phyloP scores from a whole-genome alignment of 2,329 filamentous ascomycete species.

The Amylocarpus encephaloides region DNA sequence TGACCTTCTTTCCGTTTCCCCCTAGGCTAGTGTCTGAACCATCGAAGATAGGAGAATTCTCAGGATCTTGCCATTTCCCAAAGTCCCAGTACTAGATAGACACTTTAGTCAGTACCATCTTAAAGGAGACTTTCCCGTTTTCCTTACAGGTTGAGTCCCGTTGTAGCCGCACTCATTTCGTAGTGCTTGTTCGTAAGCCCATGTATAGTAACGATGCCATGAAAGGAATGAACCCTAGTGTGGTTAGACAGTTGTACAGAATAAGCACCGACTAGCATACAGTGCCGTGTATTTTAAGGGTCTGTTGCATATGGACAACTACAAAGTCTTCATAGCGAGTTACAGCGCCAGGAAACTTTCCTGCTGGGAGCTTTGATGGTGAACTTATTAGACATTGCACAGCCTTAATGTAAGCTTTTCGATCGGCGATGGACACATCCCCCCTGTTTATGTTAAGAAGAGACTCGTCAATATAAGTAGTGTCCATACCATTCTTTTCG shows the following conservation, averaged over 20 bases:
- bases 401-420: conserved; percentile 31
- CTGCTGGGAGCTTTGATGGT: conserved; percentile 28
- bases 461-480: neutral
- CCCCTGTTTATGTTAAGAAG: conserved; percentile 7
- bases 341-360: conserved; percentile 30
- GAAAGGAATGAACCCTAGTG: conserved; percentile 32
- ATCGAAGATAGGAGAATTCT: conserved; percentile 48
- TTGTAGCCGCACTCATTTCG: conserved; percentile 37
- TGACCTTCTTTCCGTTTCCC: conserved; percentile 38
- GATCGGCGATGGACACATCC: conserved; percentile 10
- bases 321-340: conserved; percentile 35
- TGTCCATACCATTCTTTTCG: conserved; percentile 17
- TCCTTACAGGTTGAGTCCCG: conserved; percentile 35
- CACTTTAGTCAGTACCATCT: conserved; percentile 16
- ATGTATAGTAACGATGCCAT: conserved; percentile 40
- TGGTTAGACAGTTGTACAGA: neutral
- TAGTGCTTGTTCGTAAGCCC: conserved; percentile 37
- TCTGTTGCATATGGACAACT: conserved; percentile 33
- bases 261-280: conserved; percentile 22
- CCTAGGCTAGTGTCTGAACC: conserved; percentile 45
- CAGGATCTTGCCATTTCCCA: conserved; percentile 41
- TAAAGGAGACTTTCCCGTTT: conserved; percentile 31
- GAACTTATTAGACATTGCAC: conserved; percentile 32
- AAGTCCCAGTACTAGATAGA: conserved; percentile 39
- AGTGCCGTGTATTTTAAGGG: conserved; percentile 20